Base-by-base conservation (phyloP, 2,329 filamentous ascomycete species). In the Fusarium avenaceum region DNA sequence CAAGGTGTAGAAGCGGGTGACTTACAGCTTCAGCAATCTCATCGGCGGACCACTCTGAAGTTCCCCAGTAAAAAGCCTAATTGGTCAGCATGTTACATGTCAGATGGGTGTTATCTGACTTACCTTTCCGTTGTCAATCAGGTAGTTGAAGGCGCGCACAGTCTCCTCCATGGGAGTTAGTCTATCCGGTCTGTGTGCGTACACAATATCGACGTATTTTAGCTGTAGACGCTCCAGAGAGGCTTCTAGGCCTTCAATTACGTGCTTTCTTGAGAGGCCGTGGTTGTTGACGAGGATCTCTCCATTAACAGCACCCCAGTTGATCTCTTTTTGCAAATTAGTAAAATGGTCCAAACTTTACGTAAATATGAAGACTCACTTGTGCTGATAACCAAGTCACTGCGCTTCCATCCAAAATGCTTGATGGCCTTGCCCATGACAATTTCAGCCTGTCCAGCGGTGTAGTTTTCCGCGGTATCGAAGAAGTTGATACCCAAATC, bases 101-200 rank as follows among this genome's bases (percentile, higher is more conserved):
- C 8, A 22, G 14, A 7, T 2, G 1, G 7, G 15, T 6, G 6
- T 3, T 9, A 7, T 3, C 3, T 13, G 11, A 0, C 57, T 43
- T 22, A 48, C 59, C 80, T 90, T 88, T 57, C 90, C 90, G 9
- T 84, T 83, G 72, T 89, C 83, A 74, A 93, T 91, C 38, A 92
- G 80, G 74, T 90, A 82, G 80, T 92, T 92, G 82, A 92, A 92
- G 20, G 86, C 89, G 56, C 89, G 84, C 9, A 92, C 89, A 8
- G 85, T 87, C 80, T 92, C 90, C 76, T 91, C 89, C 81, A 92
- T 90, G 1, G 90, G 90, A 0, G 89, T 91, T 46, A 87, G 79
- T 20, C 87, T 82, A 76, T 92, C 90, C 0, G 89, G 88, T 8
- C 90, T 85, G 76, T 92, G 90, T 2, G 90, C 90, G 72, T 90